These are phyloP conservation scores for Mrakia hoshinonis DNA, from an alignment of 768 basidiomycete species.

Conservation along the genomic window DNA sequence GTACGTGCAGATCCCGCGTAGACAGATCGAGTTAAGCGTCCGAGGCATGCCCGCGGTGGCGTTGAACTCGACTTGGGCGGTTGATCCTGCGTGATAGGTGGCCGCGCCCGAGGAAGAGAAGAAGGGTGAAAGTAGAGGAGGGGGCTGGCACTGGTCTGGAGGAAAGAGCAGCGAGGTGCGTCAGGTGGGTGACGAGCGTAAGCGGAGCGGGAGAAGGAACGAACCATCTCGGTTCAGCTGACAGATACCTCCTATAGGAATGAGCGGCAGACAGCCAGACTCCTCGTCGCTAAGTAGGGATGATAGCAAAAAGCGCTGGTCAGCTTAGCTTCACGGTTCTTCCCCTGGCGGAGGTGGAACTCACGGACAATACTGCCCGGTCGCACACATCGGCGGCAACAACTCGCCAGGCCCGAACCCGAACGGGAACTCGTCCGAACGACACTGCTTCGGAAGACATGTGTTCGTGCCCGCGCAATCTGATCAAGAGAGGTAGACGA, in stretches of 20 bases:
- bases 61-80: no score
- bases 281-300: slow-evolving; percentile 60
- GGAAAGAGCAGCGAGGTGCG: not conserved
- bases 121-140: no score
- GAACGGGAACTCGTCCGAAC: slow-evolving; percentile 68
- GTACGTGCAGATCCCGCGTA: no score
- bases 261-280: slow-evolving; percentile 54
- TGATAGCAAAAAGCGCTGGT: slow-evolving; percentile 44
- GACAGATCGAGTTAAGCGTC: no score
- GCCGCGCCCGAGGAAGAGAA: no score
- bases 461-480: slow-evolving; percentile 54
- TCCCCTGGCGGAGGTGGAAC: not conserved
- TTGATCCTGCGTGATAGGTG: no score
- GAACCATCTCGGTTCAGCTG: slow-evolving; percentile 80
- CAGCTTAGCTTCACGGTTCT: not conserved
- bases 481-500: slow-evolving; percentile 37
- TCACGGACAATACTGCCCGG: slow-evolving; percentile 49
- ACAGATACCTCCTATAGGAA: slow-evolving; percentile 59
- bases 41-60: no score
- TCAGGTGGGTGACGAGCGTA: not conserved
- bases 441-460: slow-evolving; percentile 61
- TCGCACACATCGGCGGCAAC: slow-evolving; percentile 56
- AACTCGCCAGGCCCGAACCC: slow-evolving; percentile 48
- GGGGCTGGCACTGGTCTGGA: no score
- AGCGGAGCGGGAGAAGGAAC: slow-evolving; percentile 30